These are phyloP conservation scores for Arthrobotrys entomopaga DNA, from an alignment of 2,329 filamentous ascomycete genomes.

Conservation along the genomic window DNA sequence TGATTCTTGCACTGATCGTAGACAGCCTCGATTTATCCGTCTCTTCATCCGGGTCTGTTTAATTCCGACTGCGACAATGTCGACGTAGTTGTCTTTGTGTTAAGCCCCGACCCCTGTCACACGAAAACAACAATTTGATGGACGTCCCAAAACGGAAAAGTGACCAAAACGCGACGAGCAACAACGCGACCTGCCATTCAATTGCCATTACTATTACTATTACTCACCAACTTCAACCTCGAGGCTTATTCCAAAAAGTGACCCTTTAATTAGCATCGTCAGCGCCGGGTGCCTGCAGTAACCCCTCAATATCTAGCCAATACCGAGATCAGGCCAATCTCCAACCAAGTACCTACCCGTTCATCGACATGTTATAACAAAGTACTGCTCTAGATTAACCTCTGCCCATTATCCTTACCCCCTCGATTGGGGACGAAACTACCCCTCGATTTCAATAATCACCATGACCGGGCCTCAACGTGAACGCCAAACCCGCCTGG, in stretches of 20 bases:
- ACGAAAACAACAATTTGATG: not conserved
- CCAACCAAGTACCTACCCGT: not conserved
- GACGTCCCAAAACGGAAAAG: conserved; percentile 16
- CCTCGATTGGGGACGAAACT: not conserved
- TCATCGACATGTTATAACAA: conserved; percentile 4
- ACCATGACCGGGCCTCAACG: conserved; percentile 32
- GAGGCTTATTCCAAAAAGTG: conserved; percentile 1
- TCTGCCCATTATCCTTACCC: not conserved
- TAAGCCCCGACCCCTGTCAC: not conserved
- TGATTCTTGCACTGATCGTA: too few species aligned
- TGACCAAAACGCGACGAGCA: conserved; percentile 12
- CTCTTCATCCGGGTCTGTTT: too few species aligned
- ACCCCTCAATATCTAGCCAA: not conserved
- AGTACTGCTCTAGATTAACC: not conserved
- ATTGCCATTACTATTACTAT: too few species aligned
- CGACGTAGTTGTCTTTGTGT: too few species aligned
- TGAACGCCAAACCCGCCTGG: conserved; percentile 20
- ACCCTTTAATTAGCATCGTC: not conserved
- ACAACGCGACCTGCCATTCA: conserved; percentile 11
- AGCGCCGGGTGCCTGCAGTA: not conserved
- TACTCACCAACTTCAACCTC: not conserved
- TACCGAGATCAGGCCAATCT: not conserved
- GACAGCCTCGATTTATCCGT: too few species aligned
- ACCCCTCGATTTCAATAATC: conserved; percentile 10
- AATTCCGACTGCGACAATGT: too few species aligned